Percentiles rank a stretch among this genome's conserved stretches.
These are phyloP conservation scores for Brettanomyces anomalus DNA, from an alignment of 805 yeast genomes.

Conservation along the genomic window DNA sequence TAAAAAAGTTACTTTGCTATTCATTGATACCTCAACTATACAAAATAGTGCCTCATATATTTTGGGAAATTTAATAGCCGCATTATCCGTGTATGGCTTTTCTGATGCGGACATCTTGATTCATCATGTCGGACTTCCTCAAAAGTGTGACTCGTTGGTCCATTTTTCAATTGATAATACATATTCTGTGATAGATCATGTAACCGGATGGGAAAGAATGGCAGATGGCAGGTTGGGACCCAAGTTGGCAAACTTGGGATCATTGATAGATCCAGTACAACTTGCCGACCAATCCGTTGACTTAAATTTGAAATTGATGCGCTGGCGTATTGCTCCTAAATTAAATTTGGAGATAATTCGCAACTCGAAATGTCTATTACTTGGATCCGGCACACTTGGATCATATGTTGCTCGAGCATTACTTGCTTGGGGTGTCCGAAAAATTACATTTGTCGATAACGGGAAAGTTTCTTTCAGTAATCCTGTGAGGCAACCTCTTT, in stretches of 20 bases:
- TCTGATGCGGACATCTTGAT: slow-evolving; percentile 16
- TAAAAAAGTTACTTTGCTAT: slow-evolving; percentile 9
- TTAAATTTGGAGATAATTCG: slow-evolving; percentile 61
- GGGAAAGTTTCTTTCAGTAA: slow-evolving; percentile 86
- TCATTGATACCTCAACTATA: slow-evolving; percentile 20
- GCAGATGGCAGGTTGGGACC: slow-evolving; percentile 67
- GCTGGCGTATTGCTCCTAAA: slow-evolving; percentile 89
- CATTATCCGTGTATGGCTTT: slow-evolving; percentile 26
- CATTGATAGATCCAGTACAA: slow-evolving; percentile 70
- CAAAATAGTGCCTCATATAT: slow-evolving; percentile 13
- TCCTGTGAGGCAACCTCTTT: slow-evolving; percentile 92
- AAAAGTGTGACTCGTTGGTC: not conserved
- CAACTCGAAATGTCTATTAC: slow-evolving; percentile 53
- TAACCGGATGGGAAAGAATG: slow-evolving; percentile 90
- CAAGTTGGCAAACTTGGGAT: slow-evolving; percentile 72
- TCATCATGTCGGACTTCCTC: not conserved
- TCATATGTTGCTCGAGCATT: slow-evolving; percentile 81
- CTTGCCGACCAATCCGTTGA: slow-evolving; percentile 90
- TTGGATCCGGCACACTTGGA: slow-evolving; percentile 98
- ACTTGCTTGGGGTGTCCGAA: slow-evolving; percentile 90
- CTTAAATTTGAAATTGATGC: slow-evolving; percentile 84
- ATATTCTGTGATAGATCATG: slow-evolving; percentile 5
- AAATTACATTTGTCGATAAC: slow-evolving; percentile 82
- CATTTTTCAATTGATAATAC: not conserved
- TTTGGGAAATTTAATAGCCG: slow-evolving; percentile 19